Evolutionary conservation across 2,329 filamentous ascomycete species (phyloP), one percentile per base, ranked within the genome.

Genomic region (Aspergillus calidoustus): DNA sequence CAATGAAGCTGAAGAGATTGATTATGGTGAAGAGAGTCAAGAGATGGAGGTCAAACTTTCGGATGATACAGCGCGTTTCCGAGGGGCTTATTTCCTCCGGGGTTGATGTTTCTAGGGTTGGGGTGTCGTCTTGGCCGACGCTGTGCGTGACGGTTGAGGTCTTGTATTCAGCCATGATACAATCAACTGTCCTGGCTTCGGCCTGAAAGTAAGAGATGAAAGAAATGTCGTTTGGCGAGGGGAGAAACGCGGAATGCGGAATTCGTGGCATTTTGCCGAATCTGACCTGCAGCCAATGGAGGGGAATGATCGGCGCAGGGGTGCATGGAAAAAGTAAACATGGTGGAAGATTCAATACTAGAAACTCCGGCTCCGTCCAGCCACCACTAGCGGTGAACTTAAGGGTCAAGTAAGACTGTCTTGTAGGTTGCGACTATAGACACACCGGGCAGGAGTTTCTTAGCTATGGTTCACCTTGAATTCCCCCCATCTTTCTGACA

Each of bases 11-110:
- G 54, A 61, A 58, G 5, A 77, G 72, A 51, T 77, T 76, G 17
- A 77, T 64, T 25, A 77, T 50, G 0, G 74, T 58, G 34, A 77
- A 68, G n/a, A 76, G 60, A 1, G 72, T 70, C 8, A 77, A 69
- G 7, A 77, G 68, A 9, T 72, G 66, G 23, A 67, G 67, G 51
- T 78, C 76, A 1, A 78, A 71, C 51, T 76, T 76, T 38, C 69
- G 60, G 41, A 78, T 61, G 17, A 79, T 73, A 3, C 30, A 7
- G 3, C 28, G 41, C 15, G 49, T 19, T 19, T 57, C 47, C 0
- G 49, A 6, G 11, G 34, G 11, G 4, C 11, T 15, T 13, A 15
- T 6, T 13, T 41, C 34, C 34, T 41, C 11, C 4, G 34, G 34
- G 13, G 13, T 41, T 17, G 34, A 41, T 5, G 34, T 41, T 15